A percentile compares a stretch with the other conserved stretches of the same genome.
phyloP scores from a whole-genome alignment of 2,329 filamentous ascomycete species.

The Fusarium decemcellulare region DNA sequence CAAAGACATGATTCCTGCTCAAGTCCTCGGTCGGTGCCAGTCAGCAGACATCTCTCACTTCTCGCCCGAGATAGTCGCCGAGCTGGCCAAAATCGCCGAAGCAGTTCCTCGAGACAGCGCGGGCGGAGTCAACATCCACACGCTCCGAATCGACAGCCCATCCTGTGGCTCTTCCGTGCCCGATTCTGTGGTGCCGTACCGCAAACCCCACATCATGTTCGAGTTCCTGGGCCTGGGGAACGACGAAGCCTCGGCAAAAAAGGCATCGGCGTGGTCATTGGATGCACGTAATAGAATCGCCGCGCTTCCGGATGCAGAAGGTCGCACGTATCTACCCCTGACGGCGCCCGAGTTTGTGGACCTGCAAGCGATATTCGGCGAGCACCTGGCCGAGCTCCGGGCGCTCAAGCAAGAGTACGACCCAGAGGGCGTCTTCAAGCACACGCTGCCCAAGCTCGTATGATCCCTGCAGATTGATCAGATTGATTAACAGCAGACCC shows the following conservation, averaged over 20 bases:
- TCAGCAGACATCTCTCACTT: slow-evolving; percentile 4
- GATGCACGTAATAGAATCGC: slow-evolving; percentile 14
- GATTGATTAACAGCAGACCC: neutral
- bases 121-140: slow-evolving; percentile 16
- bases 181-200: slow-evolving; percentile 17
- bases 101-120: neutral
- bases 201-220: slow-evolving; percentile 18
- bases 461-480: slow-evolving; percentile 2
- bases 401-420: slow-evolving; percentile 22
- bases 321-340: slow-evolving; percentile 9
- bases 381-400: slow-evolving; percentile 1
- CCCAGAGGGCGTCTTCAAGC: slow-evolving; percentile 13
- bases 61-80: slow-evolving; percentile 4
- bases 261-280: slow-evolving; percentile 9
- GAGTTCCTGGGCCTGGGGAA: slow-evolving; percentile 13
- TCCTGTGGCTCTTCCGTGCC: slow-evolving; percentile 7
- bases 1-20: slow-evolving; percentile 9
- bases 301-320: slow-evolving; percentile 1
- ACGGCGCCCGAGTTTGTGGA: slow-evolving; percentile 20
- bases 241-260: slow-evolving; percentile 3
- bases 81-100: slow-evolving; percentile 12
- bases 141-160: slow-evolving; percentile 12
- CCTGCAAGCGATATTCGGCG: slow-evolving; percentile 6
- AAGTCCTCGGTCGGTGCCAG: slow-evolving; percentile 11
- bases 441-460: slow-evolving; percentile 14